phyloP scores from a whole-genome alignment of 257 asterid genomes.

The Linderniella brevidens region DNA sequence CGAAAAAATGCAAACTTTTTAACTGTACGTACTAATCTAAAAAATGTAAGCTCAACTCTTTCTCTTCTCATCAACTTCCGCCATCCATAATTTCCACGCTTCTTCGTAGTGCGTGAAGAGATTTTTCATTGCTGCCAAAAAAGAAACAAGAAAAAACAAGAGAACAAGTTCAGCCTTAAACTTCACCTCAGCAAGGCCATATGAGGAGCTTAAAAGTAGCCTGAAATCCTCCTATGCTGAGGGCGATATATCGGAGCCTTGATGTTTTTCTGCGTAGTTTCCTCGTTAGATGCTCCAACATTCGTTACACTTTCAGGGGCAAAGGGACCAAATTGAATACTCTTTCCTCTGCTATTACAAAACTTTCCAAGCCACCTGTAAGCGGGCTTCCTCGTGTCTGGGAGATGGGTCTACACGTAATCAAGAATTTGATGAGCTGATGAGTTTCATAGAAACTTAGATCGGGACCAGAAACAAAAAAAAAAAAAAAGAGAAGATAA shows the following conservation, averaged over 20 bases:
- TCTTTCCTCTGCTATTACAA: conserved; percentile 28
- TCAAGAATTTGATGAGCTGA: conserved; percentile 4
- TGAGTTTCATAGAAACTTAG: background rate
- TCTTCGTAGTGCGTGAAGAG: conserved; percentile 79
- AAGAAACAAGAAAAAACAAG: conserved; percentile 6
- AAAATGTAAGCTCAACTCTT: no score
- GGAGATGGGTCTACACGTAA: conserved; percentile 66
- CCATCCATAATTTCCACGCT: conserved; percentile 93
- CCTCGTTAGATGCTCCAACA: conserved; percentile 30
- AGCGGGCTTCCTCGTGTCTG: conserved; percentile 89
- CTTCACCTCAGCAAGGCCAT: background rate
- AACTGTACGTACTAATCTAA: no score
- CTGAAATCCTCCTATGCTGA: conserved; percentile 81
- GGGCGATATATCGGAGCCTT: conserved; percentile 67
- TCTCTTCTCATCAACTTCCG: conserved; percentile 69
- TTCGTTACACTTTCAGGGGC: conserved; percentile 56
- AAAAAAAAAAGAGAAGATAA: background rate
- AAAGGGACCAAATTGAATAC: conserved; percentile 85
- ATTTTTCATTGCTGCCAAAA: conserved; percentile 61
- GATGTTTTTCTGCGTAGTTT: conserved; percentile 21
- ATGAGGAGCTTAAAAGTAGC: conserved; percentile 22
- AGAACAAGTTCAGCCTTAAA: background rate
- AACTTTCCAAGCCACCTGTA: conserved; percentile 68
- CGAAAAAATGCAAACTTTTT: no score
- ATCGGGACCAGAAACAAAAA: background rate